Percentiles rank a stretch among this genome's conserved stretches.
phyloP scores from a whole-genome alignment of 1,139 yeast genomes.

The Diutina rugosa region DNA sequence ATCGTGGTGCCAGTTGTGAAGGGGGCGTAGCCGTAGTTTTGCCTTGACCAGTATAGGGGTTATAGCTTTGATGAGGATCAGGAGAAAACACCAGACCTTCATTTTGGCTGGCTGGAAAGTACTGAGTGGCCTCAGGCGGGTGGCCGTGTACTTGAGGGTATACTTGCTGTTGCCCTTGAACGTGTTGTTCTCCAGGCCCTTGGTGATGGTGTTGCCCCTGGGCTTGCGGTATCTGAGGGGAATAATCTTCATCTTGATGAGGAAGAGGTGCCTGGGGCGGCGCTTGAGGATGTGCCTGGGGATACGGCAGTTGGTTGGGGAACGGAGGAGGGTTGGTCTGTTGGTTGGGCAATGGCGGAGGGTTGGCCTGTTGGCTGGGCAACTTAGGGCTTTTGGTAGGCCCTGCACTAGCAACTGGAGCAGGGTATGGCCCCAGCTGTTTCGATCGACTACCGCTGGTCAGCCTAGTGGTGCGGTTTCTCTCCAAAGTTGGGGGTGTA shows the following conservation, averaged over 20 bases:
- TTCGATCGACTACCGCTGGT: neutral
- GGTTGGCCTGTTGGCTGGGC: neutral
- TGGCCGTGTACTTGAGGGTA: neutral
- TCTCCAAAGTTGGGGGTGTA: neutral
- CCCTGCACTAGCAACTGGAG: neutral
- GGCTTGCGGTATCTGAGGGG: neutral
- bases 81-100: neutral
- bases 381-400: neutral
- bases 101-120: neutral
- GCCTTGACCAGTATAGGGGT: neutral
- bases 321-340: neutral
- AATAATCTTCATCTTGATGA: neutral
- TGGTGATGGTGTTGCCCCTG: neutral
- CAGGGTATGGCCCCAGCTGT: neutral
- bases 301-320: neutral
- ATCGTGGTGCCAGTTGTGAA: neutral
- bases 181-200: neutral
- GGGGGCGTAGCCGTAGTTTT: neutral
- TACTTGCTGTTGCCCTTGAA: neutral
- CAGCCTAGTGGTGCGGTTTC: neutral
- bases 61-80: neutral
- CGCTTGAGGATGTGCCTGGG: neutral
- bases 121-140: neutral
- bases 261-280: neutral
- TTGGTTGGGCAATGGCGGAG: neutral